Evolutionary conservation across 2,329 filamentous ascomycete genomes (phyloP).

Genomic region (Colletotrichum gloeosporioides): DNA sequence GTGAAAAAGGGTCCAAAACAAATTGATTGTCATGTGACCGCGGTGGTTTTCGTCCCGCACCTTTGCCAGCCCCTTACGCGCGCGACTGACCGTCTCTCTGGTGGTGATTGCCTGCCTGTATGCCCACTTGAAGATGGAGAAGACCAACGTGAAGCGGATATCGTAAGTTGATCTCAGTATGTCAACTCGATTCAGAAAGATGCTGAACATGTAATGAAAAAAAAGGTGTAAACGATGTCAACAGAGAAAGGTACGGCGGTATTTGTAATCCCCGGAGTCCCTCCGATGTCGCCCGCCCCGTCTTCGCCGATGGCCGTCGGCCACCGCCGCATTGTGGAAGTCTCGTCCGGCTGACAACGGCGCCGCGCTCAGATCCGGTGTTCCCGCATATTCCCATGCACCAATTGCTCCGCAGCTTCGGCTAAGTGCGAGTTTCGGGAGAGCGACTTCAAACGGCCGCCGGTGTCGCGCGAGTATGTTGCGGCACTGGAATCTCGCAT

Average conservation of each 20-base stretch:
- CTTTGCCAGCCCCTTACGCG: neutral
- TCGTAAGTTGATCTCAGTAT: neutral
- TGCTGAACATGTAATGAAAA: neutral
- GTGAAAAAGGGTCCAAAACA: neutral
- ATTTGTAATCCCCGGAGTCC: neutral
- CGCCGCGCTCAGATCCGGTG: conserved; percentile 20
- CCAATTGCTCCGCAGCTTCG: conserved; percentile 16
- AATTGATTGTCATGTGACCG: neutral
- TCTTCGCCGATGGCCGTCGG: neutral
- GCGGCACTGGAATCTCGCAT: conserved; percentile 29
- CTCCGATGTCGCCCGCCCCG: neutral
- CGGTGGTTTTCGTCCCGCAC: neutral
- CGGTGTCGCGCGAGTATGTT: conserved; percentile 29
- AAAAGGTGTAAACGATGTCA: conserved; percentile 14
- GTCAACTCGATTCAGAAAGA: neutral
- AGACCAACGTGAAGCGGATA: neutral
- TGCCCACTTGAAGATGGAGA: neutral
- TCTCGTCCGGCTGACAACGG: neutral
- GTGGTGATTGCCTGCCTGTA: neutral
- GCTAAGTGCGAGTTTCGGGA: conserved; percentile 23
- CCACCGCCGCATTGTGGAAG: neutral
- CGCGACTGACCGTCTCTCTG: neutral
- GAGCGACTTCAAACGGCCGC: conserved; percentile 20
- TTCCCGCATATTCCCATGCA: conserved; percentile 22
- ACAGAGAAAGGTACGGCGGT: conserved; percentile 9